Evolutionary conservation across 768 basidiomycete genomes (phyloP), one percentile per base, ranked within the genome.

Genomic region (Phylloporus arenicola): DNA sequence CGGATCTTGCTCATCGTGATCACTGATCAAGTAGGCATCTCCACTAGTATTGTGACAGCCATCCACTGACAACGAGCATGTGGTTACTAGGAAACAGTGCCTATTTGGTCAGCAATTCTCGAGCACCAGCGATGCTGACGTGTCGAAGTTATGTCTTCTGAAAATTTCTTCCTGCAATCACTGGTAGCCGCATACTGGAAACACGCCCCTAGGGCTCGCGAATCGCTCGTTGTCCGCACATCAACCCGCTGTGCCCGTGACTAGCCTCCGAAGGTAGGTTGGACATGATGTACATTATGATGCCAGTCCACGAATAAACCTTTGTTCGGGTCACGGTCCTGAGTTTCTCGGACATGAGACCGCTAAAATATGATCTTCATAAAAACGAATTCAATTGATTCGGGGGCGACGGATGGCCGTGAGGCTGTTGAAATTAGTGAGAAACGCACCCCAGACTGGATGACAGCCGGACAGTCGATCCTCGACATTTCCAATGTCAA

Each of bases 391-490:
- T 17, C 13, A 13, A 31, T 12, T 30, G 29, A 30, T 2, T 40
- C 39, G 16, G 14, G 24, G 22, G 40, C 40, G 22, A 45, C 34
- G 45, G 45, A 45, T 22, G 13, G 22, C 34, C 45, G 45, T 24
- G 19, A n/a, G 33, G 22, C 24, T n/a, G 41, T 41, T 48, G 39
- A 48, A 48, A 41, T 48, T 34, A 29, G 25, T 16, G 7, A 43
- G 57, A 59, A 58, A 48, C 37, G 27, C 20, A 35, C 42, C 56
- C 51, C 46, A 49, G 51, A 62, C 48, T 53, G 51, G 52, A 27
- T 27, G 41, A 29, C 41, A 27, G 16, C 16, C 9, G 24, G 14
- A 27, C 20, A 20, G 38, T 13, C 19, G 5, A 43, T 30, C 22
- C 7, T 25, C 22, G 40, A 22, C 6, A 64, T 55, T 58, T 53